Evolutionary conservation across 1,284 basidiomycete species (phyloP).

Genomic region (Cryptococcus hybrid): DNA sequence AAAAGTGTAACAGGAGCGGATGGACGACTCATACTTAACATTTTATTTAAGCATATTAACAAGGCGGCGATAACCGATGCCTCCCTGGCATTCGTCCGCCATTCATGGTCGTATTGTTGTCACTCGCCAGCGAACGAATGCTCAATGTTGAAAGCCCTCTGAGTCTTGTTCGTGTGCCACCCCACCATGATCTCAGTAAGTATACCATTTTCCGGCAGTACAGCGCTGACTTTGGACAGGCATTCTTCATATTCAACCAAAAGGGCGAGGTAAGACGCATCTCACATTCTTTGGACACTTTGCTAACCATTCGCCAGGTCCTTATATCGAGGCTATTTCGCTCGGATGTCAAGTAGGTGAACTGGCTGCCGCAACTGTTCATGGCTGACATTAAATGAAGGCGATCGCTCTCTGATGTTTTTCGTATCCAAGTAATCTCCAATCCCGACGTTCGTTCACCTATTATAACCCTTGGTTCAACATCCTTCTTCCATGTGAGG

Average conservation of each 20-base stretch:
- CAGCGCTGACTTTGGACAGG: constrained; percentile 56
- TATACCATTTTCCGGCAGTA: neutral
- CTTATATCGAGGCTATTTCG: constrained; percentile 90
- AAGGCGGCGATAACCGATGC: neutral
- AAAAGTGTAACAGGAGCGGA: neutral
- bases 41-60: neutral
- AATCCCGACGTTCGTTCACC: constrained; percentile 95
- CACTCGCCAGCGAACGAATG: too few species aligned
- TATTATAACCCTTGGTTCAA: constrained; percentile 95
- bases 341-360: constrained; percentile 84
- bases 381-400: constrained; percentile 52
- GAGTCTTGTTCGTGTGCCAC: neutral
- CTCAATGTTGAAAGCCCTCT: too few species aligned
- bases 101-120: neutral
- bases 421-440: constrained; percentile 96
- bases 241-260: constrained; percentile 97
- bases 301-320: constrained; percentile 59
- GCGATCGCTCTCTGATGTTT: constrained; percentile 96
- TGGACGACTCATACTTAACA: neutral
- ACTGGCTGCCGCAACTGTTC: neutral
- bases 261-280: constrained; percentile 78
- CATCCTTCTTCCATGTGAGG: constrained; percentile 95
- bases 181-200: constrained; percentile 43
- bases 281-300: neutral
- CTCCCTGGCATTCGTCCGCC: neutral